Conservation (phyloP, 2,329 filamentous ascomycete species). For the Sordariomycetes sp. region DNA sequence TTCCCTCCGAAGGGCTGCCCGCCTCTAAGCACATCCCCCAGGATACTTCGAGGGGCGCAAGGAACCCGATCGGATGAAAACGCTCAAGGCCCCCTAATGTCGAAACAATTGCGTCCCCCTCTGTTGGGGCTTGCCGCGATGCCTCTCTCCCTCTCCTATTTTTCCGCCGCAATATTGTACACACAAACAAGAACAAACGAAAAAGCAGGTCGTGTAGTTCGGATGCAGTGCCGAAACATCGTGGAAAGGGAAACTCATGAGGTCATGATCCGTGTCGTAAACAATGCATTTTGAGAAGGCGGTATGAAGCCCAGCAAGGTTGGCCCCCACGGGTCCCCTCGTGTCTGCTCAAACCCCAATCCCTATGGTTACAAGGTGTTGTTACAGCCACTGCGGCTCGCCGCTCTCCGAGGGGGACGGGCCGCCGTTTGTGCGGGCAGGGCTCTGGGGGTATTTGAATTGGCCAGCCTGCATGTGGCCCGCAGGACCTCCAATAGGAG, state of each 20-base stretch:
- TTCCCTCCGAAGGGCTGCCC: background rate
- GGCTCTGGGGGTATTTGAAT: constrained; percentile 2
- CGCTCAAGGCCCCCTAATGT: background rate
- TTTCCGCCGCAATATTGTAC: constrained; percentile 1
- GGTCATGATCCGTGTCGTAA: constrained; percentile 6
- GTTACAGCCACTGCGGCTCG: constrained; percentile 12
- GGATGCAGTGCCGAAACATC: constrained; percentile 1
- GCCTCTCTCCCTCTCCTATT: background rate
- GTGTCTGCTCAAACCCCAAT: background rate
- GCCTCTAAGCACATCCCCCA: background rate
- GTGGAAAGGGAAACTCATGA: constrained; percentile 4
- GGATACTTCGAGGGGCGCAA: background rate
- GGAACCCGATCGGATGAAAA: background rate
- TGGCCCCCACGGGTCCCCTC: background rate
- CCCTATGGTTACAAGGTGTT: constrained; percentile 5
- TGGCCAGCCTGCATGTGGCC: constrained; percentile 1
- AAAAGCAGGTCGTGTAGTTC: background rate
- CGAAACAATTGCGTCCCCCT: background rate
- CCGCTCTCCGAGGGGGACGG: constrained; percentile 18
- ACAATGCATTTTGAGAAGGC: constrained; percentile 3
- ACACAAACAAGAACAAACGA: constrained; percentile 3
- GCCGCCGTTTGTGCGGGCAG: constrained; percentile 11
- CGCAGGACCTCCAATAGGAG: constrained; percentile 1
- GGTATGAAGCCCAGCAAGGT: background rate
- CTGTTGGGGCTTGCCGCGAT: background rate